Percentiles rank a stretch among this genome's conserved stretches.
phyloP scores from a whole-genome alignment of 495 filamentous ascomycete species.

The Peziza echinospora region DNA sequence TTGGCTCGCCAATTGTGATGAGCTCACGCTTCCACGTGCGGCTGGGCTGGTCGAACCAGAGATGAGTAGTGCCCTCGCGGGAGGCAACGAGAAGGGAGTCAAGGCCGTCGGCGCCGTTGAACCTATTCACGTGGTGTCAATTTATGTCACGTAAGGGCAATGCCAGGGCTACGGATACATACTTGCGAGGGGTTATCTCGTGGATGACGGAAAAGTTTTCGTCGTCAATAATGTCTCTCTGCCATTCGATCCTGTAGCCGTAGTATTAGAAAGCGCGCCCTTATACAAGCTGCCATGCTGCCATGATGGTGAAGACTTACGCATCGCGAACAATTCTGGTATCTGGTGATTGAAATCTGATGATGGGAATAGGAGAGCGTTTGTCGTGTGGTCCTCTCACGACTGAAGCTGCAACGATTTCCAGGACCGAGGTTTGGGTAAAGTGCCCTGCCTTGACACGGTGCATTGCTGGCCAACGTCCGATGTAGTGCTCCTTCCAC shows the following conservation, averaged over 20 bases:
- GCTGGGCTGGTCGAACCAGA: constrained; percentile 4
- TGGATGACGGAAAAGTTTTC: constrained; percentile 11
- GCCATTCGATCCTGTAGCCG: constrained; percentile 12
- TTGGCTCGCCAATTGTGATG: not conserved
- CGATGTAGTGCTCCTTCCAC: constrained; percentile 8
- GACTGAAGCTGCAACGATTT: not conserved
- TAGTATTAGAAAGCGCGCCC: too few species aligned
- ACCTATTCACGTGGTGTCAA: constrained; percentile 1
- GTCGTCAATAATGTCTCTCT: constrained; percentile 11
- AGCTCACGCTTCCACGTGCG: not conserved
- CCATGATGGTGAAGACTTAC: constrained; percentile 1
- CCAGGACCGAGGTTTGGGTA: constrained; percentile 9
- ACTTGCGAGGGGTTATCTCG: constrained; percentile 5
- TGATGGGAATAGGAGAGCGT: constrained; percentile 8
- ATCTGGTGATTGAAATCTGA: constrained; percentile 11
- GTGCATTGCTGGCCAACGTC: constrained; percentile 13
- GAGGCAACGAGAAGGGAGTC: constrained; percentile 14
- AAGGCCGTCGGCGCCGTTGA: constrained; percentile 5
- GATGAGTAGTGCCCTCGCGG: constrained; percentile 9
- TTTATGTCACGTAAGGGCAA: not conserved
- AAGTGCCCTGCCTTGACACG: constrained; percentile 13
- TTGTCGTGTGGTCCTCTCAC: constrained; percentile 3
- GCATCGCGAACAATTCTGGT: constrained; percentile 5
- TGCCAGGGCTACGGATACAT: not conserved
- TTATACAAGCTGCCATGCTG: not conserved